Percentiles rank a stretch among this genome's conserved stretches.
Evolutionary conservation across 1,284 basidiomycete genomes (phyloP).

Genomic region (Sporisorium sorghi): DNA sequence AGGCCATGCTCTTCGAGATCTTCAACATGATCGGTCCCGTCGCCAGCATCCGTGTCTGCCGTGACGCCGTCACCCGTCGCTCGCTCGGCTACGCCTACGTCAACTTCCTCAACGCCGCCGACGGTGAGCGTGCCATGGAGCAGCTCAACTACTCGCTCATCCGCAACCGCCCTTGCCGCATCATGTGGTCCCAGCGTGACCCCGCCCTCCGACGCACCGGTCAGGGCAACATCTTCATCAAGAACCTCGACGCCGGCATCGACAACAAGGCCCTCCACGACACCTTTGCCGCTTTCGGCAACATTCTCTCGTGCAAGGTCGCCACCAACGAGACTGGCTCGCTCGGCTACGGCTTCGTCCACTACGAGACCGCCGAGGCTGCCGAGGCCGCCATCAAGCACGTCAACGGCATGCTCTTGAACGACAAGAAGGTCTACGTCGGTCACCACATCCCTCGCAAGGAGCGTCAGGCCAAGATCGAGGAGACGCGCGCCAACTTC

Average conservation of each 20-base stretch:
- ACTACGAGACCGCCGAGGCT: conserved; percentile 97
- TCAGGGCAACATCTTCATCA: conserved; percentile 99
- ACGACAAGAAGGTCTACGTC: conserved; percentile 89
- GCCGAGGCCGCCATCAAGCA: conserved; percentile 92
- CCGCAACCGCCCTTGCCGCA: conserved; percentile 97
- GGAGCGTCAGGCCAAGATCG: conserved; percentile 83
- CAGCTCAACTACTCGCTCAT: conserved; percentile 99
- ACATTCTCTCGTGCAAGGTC: conserved; percentile 99
- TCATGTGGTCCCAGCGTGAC: conserved; percentile 99
- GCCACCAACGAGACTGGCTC: conserved; percentile 72
- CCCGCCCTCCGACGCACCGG: conserved; percentile 98
- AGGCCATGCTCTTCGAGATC: conserved; percentile 99
- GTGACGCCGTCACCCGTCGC: conserved; percentile 98
- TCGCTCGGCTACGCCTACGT: conserved; percentile 99
- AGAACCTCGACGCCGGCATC: conserved; percentile 97
- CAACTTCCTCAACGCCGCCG: conserved; percentile 94
- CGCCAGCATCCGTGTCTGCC: conserved; percentile 98
- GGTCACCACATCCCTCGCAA: conserved; percentile 98
- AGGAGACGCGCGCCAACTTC: conserved; percentile 95
- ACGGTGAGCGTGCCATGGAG: conserved; percentile 99
- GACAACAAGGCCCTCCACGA: conserved; percentile 99
- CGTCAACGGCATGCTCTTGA: conserved; percentile 98
- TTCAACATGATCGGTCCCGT: conserved; percentile 99
- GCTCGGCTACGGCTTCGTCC: conserved; percentile 88
- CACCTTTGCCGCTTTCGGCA: conserved; percentile 98